Base-by-base conservation (phyloP, 1,284 basidiomycete genomes). In the Erythrobasidium hasegawianum region DNA sequence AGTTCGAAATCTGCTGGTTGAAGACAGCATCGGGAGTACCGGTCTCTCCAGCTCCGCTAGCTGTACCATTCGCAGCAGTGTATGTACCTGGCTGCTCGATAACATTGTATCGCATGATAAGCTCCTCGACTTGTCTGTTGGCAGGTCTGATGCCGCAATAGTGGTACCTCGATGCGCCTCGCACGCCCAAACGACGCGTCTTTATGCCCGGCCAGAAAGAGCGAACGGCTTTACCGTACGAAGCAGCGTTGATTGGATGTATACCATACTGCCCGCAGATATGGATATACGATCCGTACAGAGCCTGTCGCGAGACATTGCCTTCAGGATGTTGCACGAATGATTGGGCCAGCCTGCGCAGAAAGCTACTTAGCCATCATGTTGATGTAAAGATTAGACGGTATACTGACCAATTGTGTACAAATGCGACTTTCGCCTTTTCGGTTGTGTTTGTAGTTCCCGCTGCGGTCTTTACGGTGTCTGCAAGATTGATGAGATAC, bases 191-290 rank as follows among this genome's bases (percentile, higher is more conserved):
- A 66, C 92, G 86, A 71, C 92, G 83, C 52, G 91, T 95, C 83
- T 91, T 92, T 83, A 96, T 92, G 71, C 87, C 88, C 52, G 90
- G 89, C 80, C 91, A 96, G 77, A 89, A 91, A 64, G 89, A 84
- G 69, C 90, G 83, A 74, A 96, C 92, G 57, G 90, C 90, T 79
- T 96, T 95, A 70, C 91, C 91, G 73, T 95, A 83, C 3, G 90
- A 92, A 69, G 92, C 91, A 47, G 91, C 90, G 81, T 93, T 95
- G 81, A 94, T 90, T 75, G 92, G 89, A 68, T 88, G 88, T 71
- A 92, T 89, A 58, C 87, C 86, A 78, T 91, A 89, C 78, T 88
- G 86, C 79, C 90, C 88, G 78, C 90, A 94, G 64, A 91, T 86
- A 68, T 89, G 83, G 70, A 91, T 85, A 80, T 94, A 95, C 45